Base-by-base conservation (phyloP, 139 green algal species). In the Volvox reticuliferus region DNA sequence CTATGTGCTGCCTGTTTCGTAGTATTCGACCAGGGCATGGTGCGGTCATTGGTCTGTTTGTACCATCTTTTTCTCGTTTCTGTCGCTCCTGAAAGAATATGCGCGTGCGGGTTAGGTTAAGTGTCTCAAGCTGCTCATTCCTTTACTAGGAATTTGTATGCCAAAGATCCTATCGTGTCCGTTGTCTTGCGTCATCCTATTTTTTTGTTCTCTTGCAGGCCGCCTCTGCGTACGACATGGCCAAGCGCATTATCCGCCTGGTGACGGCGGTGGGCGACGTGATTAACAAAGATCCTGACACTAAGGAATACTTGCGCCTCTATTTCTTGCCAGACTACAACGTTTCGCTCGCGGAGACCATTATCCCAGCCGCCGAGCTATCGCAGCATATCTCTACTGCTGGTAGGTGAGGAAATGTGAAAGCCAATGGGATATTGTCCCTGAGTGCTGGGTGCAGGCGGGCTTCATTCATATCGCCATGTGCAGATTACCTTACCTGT, bases 271-370 rank as follows among this genome's bases (percentile, higher is more conserved):
- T 99, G 26, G 97, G 96, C 65, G 95, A 98, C n/a, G 95, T 95
- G 65, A 96, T 99, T 89, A 99, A 99, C 94, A 94, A 95, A 36
- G 97, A 99, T 94, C 95, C 95, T 17, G 98, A 98, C 18, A 91
- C 88, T 65, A 87, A 91, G 65, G 93, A 97, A 91, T 77, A 93
- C n/a, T 94, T 97, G 87, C 92, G 91, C 71, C 87, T 96, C 78
- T 96, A 96, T 87, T 99, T 99, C 96, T 90, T 99, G 82, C 98
- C 98, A 22, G 99, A 99, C 97, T 99, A 99, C 97, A 99, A 99
- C 92, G 98, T 99, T 19, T 96, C 94, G 5, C 77, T 98, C 79
- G 98, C 98, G 3, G 98, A 99, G 96, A 94, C 96, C 87, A 96
- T 99, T 93, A 98, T 99, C 90, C 97, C 97, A 69, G 97, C 94